Conservation (phyloP, 148 eudicot species). For the Silene latifolia region DNA sequence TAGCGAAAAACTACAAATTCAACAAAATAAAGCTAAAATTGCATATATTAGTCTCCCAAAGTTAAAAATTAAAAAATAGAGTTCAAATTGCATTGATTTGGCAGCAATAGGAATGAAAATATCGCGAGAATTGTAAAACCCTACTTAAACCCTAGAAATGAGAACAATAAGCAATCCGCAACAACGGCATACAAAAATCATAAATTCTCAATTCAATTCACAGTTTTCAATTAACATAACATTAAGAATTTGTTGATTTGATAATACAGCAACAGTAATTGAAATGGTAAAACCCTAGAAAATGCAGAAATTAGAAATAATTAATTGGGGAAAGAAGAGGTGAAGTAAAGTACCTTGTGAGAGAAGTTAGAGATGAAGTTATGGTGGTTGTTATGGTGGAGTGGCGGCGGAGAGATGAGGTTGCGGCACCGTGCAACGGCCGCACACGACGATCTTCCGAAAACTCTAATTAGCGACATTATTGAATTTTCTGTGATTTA, state of each 20-base stretch:
- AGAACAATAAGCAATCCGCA: conserved; percentile 1
- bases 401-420: conserved; percentile 27
- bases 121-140: background rate
- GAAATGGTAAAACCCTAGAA: conserved; percentile 33
- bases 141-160: background rate
- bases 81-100: background rate
- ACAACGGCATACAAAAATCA: background rate
- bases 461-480: conserved; percentile 52
- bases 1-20: background rate
- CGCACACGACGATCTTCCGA: conserved; percentile 40
- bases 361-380: conserved; percentile 12
- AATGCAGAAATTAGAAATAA: background rate
- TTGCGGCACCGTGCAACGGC: conserved; percentile 36
- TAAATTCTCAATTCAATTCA: background rate
- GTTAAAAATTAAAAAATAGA: too few relatives aligned
- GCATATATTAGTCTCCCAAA: too few relatives aligned
- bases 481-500: background rate
- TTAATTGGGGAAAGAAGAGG: background rate
- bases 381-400: conserved; percentile 23
- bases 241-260: background rate
- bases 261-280: background rate
- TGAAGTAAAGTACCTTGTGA: conserved; percentile 39
- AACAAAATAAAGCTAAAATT: background rate
- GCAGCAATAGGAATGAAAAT: too few relatives aligned
- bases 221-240: background rate